Conservation (phyloP, 345 rosid species). For the Cardamine resedifolia region DNA sequence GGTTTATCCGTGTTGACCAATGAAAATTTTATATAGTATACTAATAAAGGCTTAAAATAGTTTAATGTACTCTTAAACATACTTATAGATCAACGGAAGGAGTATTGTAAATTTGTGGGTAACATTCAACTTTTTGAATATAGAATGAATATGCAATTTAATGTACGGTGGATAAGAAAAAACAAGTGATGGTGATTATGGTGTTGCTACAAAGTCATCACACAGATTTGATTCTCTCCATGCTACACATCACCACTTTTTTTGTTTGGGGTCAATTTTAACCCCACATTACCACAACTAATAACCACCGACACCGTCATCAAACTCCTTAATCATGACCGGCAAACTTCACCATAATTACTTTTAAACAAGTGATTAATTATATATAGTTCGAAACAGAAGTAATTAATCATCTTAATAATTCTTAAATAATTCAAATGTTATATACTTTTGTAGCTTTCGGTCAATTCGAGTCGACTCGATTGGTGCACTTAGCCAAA, state of each 20-base stretch:
- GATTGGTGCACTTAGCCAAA: neutral
- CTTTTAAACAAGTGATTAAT: neutral
- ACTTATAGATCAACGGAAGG: neutral
- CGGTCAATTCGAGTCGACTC: constrained; percentile 5
- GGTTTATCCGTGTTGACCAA: neutral
- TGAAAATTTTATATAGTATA: neutral
- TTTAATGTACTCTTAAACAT: too few relatives aligned
- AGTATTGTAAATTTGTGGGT: neutral
- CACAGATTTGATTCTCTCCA: constrained; percentile 22
- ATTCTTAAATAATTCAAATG: neutral
- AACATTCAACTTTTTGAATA: neutral
- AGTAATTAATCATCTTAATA: constrained; percentile 6
- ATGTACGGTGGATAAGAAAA: constrained; percentile 3
- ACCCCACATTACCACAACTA: neutral
- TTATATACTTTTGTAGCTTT: constrained; percentile 24
- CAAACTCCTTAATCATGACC: constrained; percentile 1
- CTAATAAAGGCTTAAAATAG: neutral
- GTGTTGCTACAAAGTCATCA: constrained; percentile 18
- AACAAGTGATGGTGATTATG: constrained; percentile 16
- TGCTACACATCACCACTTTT: constrained; percentile 13
- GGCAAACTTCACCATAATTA: constrained; percentile 2
- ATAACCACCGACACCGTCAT: constrained; percentile 21
- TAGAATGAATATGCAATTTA: neutral
- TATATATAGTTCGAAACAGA: neutral
- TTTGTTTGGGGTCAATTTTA: constrained; percentile 1